phyloP scores from a whole-genome alignment of 345 rosid genomes.

The Passiflora organensis region DNA sequence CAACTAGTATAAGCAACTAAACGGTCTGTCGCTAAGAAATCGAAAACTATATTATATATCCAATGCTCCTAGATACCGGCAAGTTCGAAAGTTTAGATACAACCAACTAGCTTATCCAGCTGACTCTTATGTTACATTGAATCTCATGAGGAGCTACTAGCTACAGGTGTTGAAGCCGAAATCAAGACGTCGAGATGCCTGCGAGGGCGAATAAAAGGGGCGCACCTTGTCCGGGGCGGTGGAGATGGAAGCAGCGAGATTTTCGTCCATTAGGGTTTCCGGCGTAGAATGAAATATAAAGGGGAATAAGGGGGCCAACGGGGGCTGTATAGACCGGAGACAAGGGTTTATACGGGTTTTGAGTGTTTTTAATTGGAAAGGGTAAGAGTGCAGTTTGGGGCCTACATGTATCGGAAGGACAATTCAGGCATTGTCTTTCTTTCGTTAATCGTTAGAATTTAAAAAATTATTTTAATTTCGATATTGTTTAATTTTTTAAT shows the following conservation, averaged over 20 bases:
- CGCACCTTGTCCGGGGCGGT: slow-evolving; percentile 11
- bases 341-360: slow-evolving; percentile 2
- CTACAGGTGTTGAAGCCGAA: not conserved
- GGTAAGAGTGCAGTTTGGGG: too few relatives aligned
- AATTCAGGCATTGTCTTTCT: too few relatives aligned
- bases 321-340: not conserved
- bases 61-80: too few relatives aligned
- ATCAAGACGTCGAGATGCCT: not conserved
- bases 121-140: too few relatives aligned
- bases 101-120: not conserved
- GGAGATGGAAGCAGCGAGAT: slow-evolving; percentile 7
- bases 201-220: not conserved
- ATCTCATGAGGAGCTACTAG: not conserved
- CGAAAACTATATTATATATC: too few relatives aligned
- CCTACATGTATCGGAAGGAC: too few relatives aligned
- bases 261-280: slow-evolving; percentile 6
- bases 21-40: too few relatives aligned
- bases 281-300: not conserved
- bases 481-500: too few relatives aligned
- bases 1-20: too few relatives aligned
- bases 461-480: too few relatives aligned
- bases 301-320: not conserved
- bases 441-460: too few relatives aligned
- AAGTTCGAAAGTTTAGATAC: not conserved
- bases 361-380: too few relatives aligned